A percentile compares a stretch with the other conserved stretches of the same genome.
These are phyloP conservation scores for Trypanosoma brucei DNA, from an alignment of 208 protist genomes.

Conservation along the genomic window DNA sequence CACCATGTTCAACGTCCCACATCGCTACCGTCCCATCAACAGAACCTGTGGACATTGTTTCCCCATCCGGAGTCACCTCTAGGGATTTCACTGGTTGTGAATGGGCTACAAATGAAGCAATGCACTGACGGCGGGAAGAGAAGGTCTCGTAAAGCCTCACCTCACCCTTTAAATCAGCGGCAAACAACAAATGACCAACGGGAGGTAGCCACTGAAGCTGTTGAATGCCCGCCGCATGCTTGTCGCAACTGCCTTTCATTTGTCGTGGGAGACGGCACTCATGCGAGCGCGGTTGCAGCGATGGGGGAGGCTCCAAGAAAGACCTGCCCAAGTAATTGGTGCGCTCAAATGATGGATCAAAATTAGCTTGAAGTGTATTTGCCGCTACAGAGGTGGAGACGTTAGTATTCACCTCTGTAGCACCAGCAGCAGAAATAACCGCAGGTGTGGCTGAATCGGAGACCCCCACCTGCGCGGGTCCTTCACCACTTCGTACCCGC, in stretches of 20 bases:
- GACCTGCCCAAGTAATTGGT: slow-evolving; percentile 73
- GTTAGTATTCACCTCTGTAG: slow-evolving; percentile 8
- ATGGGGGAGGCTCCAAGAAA: slow-evolving; percentile 64
- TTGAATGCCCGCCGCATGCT: slow-evolving; percentile 85
- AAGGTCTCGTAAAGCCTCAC: slow-evolving; percentile 91
- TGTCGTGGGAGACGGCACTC: slow-evolving; percentile 41
- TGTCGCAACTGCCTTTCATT: slow-evolving; percentile 34
- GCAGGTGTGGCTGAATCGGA: neutral
- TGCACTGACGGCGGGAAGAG: slow-evolving; percentile 37
- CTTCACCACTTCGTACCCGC: neutral
- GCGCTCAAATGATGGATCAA: slow-evolving; percentile 40
- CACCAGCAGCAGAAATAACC: neutral
- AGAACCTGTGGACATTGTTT: slow-evolving; percentile 86
- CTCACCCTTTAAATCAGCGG: slow-evolving; percentile 80
- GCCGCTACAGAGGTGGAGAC: slow-evolving; percentile 11
- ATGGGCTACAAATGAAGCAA: slow-evolving; percentile 94
- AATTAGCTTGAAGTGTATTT: slow-evolving; percentile 23
- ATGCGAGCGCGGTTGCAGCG: slow-evolving; percentile 30
- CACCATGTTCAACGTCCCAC: slow-evolving; percentile 95
- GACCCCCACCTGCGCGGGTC: neutral
- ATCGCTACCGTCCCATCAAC: slow-evolving; percentile 85
- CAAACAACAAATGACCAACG: slow-evolving; percentile 92
- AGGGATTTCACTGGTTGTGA: slow-evolving; percentile 87
- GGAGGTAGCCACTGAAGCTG: slow-evolving; percentile 90
- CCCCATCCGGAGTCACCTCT: slow-evolving; percentile 81